Conservation (phyloP, 352 stramenopile species). For the Thalassiosira hispida region DNA sequence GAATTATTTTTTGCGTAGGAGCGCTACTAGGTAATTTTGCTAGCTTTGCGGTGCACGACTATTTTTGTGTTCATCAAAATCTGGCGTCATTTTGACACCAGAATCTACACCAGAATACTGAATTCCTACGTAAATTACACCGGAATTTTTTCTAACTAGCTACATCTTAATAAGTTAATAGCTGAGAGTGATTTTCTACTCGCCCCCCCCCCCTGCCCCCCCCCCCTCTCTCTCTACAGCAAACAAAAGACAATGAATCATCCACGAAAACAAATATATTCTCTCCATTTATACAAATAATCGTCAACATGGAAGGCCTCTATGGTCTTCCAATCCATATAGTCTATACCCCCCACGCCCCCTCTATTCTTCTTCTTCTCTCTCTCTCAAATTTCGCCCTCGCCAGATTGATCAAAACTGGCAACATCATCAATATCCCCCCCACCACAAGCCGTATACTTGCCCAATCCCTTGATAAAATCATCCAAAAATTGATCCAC, state of each 20-base stretch:
- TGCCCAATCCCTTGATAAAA: slow-evolving; percentile 25
- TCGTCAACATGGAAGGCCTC: no score
- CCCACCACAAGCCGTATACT: not conserved
- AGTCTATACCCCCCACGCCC: no score
- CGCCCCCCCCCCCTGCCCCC: no score
- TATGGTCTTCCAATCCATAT: no score
- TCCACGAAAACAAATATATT: no score
- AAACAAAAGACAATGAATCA: no score
- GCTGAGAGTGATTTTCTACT: no score
- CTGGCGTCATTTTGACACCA: not conserved
- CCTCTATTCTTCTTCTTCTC: no score
- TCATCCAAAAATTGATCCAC: slow-evolving; percentile 22
- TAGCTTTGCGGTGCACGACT: not conserved
- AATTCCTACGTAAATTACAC: slow-evolving; percentile 6
- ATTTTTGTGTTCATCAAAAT: slow-evolving; percentile 1
- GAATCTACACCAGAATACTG: not conserved
- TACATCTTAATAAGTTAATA: no score
- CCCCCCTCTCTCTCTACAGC: no score
- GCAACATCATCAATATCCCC: not conserved
- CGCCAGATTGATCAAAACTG: slow-evolving; percentile 9
- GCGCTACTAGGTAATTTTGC: not conserved
- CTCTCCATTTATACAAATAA: no score
- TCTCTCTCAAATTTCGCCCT: slow-evolving; percentile 31
- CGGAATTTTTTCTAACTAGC: not conserved
- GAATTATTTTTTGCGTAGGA: no score